Conservation (phyloP, 2,329 filamentous ascomycete species). For the Sphaerulina populicola region DNA sequence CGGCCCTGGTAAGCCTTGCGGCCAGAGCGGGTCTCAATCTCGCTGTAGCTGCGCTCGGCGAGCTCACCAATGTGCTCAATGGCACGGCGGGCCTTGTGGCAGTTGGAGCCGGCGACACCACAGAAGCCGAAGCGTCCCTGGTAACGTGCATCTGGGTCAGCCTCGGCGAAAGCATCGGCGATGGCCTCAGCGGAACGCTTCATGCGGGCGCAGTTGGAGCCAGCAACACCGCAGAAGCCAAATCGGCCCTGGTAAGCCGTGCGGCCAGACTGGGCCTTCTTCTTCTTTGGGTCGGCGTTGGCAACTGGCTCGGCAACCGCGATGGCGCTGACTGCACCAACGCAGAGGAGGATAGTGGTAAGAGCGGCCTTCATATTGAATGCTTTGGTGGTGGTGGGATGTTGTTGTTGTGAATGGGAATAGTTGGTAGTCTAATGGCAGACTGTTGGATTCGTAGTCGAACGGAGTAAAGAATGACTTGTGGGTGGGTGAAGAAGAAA, state of each 20-base stretch:
- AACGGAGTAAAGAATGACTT: constrained; percentile 25
- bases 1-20: neutral
- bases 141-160: constrained; percentile 15
- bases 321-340: constrained; percentile 17
- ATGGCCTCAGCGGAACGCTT: constrained; percentile 35
- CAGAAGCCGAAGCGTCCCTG: constrained; percentile 30
- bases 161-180: constrained; percentile 32
- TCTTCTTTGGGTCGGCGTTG: neutral
- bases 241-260: neutral
- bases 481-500: constrained; percentile 17
- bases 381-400: constrained; percentile 8
- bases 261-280: constrained; percentile 22
- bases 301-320: constrained; percentile 15
- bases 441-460: constrained; percentile 13
- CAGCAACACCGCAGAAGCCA: constrained; percentile 18
- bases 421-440: constrained; percentile 14
- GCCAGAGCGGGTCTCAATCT: constrained; percentile 19
- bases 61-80: constrained; percentile 34
- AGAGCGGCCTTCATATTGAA: constrained; percentile 24
- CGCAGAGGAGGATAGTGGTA: constrained; percentile 18
- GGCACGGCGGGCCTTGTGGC: constrained; percentile 38
- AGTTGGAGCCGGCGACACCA: constrained; percentile 16
- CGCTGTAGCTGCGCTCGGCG: constrained; percentile 14
- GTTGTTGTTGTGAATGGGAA: constrained; percentile 9
- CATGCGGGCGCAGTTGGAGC: constrained; percentile 29